Evolutionary conservation across 2,329 filamentous ascomycete species (phyloP).

Genomic region (Aureobasidium leucospermi): DNA sequence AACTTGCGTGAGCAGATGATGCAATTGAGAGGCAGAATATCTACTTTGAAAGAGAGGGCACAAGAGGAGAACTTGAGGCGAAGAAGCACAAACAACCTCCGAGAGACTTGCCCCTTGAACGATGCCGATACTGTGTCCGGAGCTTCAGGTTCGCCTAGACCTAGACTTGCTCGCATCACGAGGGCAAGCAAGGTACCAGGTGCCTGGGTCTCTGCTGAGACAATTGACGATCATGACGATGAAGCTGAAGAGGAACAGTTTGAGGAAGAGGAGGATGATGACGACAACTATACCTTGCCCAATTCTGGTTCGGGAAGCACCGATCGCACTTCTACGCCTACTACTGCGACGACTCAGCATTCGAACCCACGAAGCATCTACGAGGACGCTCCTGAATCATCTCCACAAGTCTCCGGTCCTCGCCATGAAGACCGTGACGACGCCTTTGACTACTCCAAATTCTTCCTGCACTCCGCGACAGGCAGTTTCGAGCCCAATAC

Average conservation of each 20-base stretch:
- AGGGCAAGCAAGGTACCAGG: not conserved
- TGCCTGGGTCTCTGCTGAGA: constrained; percentile 9
- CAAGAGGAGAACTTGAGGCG: constrained; percentile 72
- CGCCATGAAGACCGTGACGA: constrained; percentile 88
- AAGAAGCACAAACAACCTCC: constrained; percentile 66
- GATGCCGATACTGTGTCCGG: constrained; percentile 40
- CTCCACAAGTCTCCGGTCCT: not conserved
- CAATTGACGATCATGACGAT: not conserved
- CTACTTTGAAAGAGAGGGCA: constrained; percentile 68
- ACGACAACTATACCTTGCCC: not conserved
- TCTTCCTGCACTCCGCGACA: constrained; percentile 89
- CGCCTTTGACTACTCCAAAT: constrained; percentile 93
- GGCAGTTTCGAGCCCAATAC: constrained; percentile 55
- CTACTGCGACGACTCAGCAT: not conserved
- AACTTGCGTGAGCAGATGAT: constrained; percentile 78
- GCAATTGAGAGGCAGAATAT: constrained; percentile 78
- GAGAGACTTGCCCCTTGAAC: constrained; percentile 67
- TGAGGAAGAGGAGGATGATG: not conserved
- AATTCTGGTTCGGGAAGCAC: not conserved
- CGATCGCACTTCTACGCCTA: constrained; percentile 2
- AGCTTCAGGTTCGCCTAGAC: constrained; percentile 28
- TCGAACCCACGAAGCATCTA: constrained; percentile 30
- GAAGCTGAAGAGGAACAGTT: not conserved
- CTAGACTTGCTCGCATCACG: constrained; percentile 24
- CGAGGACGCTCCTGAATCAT: constrained; percentile 33